These are phyloP conservation scores for Colletotrichum agaves DNA, from an alignment of 2,329 filamentous ascomycete genomes.

Conservation along the genomic window DNA sequence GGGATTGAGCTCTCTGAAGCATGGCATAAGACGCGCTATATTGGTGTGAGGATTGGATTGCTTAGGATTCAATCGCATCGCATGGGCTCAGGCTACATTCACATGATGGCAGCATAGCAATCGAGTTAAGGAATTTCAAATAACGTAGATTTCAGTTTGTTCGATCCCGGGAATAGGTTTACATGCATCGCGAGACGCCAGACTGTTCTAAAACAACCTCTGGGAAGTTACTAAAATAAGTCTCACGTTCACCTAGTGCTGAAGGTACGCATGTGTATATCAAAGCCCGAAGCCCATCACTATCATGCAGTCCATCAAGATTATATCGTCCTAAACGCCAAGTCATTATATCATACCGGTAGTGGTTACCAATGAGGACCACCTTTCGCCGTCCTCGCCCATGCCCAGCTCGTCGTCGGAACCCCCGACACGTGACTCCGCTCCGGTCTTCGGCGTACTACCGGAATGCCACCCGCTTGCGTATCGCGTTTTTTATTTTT, in stretches of 20 bases:
- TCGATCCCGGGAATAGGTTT: background rate
- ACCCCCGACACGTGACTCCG: slow-evolving; percentile 22
- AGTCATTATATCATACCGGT: background rate
- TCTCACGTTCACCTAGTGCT: background rate
- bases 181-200: slow-evolving; percentile 7
- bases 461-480: background rate
- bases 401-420: slow-evolving; percentile 31
- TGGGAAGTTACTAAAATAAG: background rate
- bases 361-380: background rate
- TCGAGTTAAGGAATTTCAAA: no score
- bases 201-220: background rate
- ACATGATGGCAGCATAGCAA: background rate
- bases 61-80: slow-evolving; percentile 16
- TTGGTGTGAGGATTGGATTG: background rate
- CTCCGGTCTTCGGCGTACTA: slow-evolving; percentile 19
- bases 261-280: slow-evolving; percentile 13
- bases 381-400: slow-evolving; percentile 57
- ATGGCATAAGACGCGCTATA: background rate
- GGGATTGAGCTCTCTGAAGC: background rate
- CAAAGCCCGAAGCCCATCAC: background rate
- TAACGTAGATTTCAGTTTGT: background rate
- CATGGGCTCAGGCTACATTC: slow-evolving; percentile 15
- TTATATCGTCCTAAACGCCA: background rate
- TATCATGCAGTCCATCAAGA: background rate
- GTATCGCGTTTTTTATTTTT: background rate